phyloP scores from a whole-genome alignment of 352 stramenopile genomes.

The Phytophthora sp. region DNA sequence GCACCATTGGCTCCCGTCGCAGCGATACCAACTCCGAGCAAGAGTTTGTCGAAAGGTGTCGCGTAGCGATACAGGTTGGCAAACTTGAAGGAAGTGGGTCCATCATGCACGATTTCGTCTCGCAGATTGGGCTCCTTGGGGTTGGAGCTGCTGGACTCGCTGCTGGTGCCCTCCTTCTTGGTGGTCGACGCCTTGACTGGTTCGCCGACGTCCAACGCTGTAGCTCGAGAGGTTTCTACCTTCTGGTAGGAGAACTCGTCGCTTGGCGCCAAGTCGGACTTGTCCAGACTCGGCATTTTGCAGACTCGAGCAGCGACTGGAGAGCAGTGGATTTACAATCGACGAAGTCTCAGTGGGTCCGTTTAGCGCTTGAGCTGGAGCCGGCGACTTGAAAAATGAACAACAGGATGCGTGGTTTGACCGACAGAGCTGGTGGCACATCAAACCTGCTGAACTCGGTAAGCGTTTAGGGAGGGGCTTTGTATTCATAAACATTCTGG shows the following conservation, averaged over 20 bases:
- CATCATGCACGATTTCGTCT: conserved; percentile 23
- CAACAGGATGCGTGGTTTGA: conserved; percentile 1
- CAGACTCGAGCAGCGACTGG: too few species aligned
- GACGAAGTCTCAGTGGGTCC: too few species aligned
- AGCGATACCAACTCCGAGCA: conserved; percentile 31
- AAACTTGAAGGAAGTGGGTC: conserved; percentile 38
- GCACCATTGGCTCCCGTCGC: conserved; percentile 36
- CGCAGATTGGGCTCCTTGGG: conserved; percentile 22
- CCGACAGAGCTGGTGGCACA: conserved; percentile 7
- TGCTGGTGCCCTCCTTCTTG: conserved; percentile 18
- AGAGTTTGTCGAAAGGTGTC: conserved; percentile 35
- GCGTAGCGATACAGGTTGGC: conserved; percentile 44
- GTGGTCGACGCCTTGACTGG: neutral
- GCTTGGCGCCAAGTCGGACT: conserved; percentile 3
- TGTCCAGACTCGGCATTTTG: conserved; percentile 15
- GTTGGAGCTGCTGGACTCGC: conserved; percentile 14
- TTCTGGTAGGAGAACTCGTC: conserved; percentile 2
- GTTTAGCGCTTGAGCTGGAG: neutral
- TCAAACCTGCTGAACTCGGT: conserved; percentile 4
- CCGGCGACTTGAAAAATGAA: conserved; percentile 12
- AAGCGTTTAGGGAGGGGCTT: too few species aligned
- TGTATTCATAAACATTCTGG: too few species aligned
- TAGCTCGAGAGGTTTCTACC: conserved; percentile 8
- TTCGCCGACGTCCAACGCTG: conserved; percentile 7
- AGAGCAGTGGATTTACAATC: too few species aligned